phyloP scores from a whole-genome alignment of 768 basidiomycete genomes.

The Goffeauzyma gilvescens region DNA sequence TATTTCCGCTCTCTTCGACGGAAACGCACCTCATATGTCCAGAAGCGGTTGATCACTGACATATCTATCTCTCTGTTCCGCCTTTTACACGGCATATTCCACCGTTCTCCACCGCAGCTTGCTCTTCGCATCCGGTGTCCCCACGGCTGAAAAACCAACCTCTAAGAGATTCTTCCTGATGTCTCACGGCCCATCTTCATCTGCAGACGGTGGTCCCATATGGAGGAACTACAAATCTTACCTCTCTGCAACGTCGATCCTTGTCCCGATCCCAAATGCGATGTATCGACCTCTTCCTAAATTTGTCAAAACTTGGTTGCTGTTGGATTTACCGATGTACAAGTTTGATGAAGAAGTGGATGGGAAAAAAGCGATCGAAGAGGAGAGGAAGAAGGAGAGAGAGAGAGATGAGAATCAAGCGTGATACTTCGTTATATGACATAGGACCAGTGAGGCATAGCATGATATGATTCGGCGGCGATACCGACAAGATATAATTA shows the following conservation, averaged over 20 bases:
- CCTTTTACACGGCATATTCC: too few species aligned
- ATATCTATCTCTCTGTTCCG: too few species aligned
- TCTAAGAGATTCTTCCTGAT: slow-evolving; percentile 44
- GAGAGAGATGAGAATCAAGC: slow-evolving; percentile 3
- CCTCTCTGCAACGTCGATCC: slow-evolving; percentile 41
- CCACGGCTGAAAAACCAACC: slow-evolving; percentile 49
- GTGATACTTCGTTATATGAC: too few species aligned
- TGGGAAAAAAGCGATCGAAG: slow-evolving; percentile 36
- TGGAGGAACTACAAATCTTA: slow-evolving; percentile 40
- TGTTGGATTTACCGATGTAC: slow-evolving; percentile 49
- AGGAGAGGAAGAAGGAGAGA: slow-evolving; percentile 17
- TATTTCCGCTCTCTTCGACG: too few species aligned
- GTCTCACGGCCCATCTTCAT: slow-evolving; percentile 25
- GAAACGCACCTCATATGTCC: slow-evolving; percentile 34
- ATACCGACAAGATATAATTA: too few species aligned
- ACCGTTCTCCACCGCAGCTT: slow-evolving; percentile 14
- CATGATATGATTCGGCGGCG: too few species aligned
- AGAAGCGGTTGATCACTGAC: too few species aligned
- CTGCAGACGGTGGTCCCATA: slow-evolving; percentile 3
- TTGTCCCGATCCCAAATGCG: slow-evolving; percentile 44
- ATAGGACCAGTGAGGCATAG: too few species aligned
- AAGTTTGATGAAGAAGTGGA: slow-evolving; percentile 41
- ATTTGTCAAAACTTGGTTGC: slow-evolving; percentile 40
- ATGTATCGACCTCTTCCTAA: slow-evolving; percentile 41
- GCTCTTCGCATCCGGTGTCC: slow-evolving; percentile 52